Base-by-base conservation (phyloP, 768 basidiomycete species). In the Termitomyces sp. region DNA sequence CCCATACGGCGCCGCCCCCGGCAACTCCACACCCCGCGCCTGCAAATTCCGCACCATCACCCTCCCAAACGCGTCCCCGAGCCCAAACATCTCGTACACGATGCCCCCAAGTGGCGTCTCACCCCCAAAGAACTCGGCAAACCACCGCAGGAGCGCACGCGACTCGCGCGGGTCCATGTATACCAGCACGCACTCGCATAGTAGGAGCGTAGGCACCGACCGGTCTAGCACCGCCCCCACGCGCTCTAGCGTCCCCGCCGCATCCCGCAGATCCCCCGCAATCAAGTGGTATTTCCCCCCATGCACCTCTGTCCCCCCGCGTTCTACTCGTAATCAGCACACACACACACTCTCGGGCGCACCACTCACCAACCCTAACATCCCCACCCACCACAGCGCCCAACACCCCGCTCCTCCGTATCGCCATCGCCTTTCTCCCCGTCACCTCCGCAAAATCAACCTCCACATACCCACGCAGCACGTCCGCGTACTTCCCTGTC, bases 111-210 rank as follows among this genome's bases (percentile, higher is more conserved):
- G n/a, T n/a, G 84, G 86, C 1, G 85, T 14, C 38, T 13, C 12
- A 0, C 50, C 50, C 32, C 74, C 69, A 67, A 83, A 86, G 58
- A 78, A 79, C 57, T 82, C 75, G 2, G 81, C 77, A 67, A 95
- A 94, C 90, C 91, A 95, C 40, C 75, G 70, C 2, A 97, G 74
- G 13, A 97, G 68, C 0, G 74, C 75, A 32, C 80, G 76, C 1
- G 87, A 87, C 3, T 78, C 75, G 3, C 72, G 67, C 0, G 91
- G 85, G 0, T 75, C 66, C 81, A 98, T 90, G 72, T 99, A 98
- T 14, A 86, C 93, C 56, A 97, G 81, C 18, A 98, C 91, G 65
- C 96, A 98, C 78, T 98, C 96, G 61, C 93, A 94, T 9, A 98
- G 74, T 26, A 98, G 77, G 2, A 98, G 81, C 1, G 94, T 95